Base-by-base conservation (phyloP, 23 red algal genomes). In the Chondrus crispus region DNA sequence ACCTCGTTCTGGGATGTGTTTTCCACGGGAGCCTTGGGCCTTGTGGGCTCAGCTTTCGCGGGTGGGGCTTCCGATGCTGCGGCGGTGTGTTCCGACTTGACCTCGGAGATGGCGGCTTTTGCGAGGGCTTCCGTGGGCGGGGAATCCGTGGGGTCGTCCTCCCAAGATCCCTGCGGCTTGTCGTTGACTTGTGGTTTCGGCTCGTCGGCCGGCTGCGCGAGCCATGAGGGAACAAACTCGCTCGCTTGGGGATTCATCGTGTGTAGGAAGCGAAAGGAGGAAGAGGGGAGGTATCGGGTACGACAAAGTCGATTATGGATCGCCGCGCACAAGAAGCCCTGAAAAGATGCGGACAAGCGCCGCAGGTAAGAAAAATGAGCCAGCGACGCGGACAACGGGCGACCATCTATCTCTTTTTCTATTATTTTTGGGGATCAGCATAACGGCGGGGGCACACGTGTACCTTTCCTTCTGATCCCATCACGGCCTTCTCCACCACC, bases 191-290 rank as follows among this genome's bases (percentile, higher is more conserved):
- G 51, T 2, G 88, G 18, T 50, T 82, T 33, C 3, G 88, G 55
- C 6, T 24, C 46, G 16, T 53, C 78, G 24, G 87, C 55, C 22
- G 39, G 79, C 66, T 57, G 66, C 37, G 80, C 46, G 12, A 85
- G 76, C 93, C 94, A 96, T 5, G 88, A 96, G 3, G 88, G 88
- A 4, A 96, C 68, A 81, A 92, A 96, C 46, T 92, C 87, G 33
- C 75, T 84, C 32, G 88, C 87, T 84, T 81, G 60, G 36, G 88
- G 82, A 90, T 96, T 87, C 85, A 95, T 93, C 13, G 78, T 66
- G 18, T 22, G 8, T 22, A 32, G 26, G 60, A 32, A 2, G 0
- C 26, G 60, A 32, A 1, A 66, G 1, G 51, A n/a, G 5, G 35
- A 66, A 2, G 60, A 32, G 60, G 1, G 60, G 8, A 6, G 60